Evolutionary conservation across 257 asterid genomes (phyloP).

Genomic region (Euphrasia confusa): DNA sequence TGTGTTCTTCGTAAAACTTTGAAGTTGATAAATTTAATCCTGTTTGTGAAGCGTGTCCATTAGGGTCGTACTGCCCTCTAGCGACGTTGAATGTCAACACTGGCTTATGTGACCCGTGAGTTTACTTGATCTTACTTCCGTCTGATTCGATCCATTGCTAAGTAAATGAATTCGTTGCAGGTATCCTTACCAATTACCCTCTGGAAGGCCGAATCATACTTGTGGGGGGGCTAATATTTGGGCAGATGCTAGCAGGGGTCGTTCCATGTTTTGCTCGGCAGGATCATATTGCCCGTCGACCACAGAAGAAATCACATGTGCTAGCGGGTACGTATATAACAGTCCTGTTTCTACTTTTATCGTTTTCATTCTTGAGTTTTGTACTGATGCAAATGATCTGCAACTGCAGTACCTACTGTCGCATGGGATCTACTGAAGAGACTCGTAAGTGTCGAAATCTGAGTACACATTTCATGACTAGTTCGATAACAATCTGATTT

Average conservation of each 20-base stretch:
- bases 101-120: conserved; percentile 92
- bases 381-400: neutral
- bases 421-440: conserved; percentile 54
- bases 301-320: conserved; percentile 52
- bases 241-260: conserved; percentile 75
- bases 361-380: too few relatives aligned
- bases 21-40: neutral
- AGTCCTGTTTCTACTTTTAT: too few relatives aligned
- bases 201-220: conserved; percentile 50
- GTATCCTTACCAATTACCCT: conserved; percentile 69
- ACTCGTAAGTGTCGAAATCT: conserved; percentile 36
- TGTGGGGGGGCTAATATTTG: conserved; percentile 95
- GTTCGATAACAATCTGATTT: neutral
- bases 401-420: conserved; percentile 58
- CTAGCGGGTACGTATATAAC: conserved; percentile 48
- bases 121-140: conserved; percentile 11
- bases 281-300: conserved; percentile 86
- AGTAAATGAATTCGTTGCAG: conserved; percentile 35
- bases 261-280: conserved; percentile 74
- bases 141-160: neutral
- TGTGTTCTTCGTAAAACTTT: too few relatives aligned
- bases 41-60: conserved; percentile 68
- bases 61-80: conserved; percentile 84
- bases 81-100: conserved; percentile 55
- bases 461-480: too few relatives aligned